Base-by-base conservation (phyloP, 129 eudicot genomes). In the Oenanthe sinensis region DNA sequence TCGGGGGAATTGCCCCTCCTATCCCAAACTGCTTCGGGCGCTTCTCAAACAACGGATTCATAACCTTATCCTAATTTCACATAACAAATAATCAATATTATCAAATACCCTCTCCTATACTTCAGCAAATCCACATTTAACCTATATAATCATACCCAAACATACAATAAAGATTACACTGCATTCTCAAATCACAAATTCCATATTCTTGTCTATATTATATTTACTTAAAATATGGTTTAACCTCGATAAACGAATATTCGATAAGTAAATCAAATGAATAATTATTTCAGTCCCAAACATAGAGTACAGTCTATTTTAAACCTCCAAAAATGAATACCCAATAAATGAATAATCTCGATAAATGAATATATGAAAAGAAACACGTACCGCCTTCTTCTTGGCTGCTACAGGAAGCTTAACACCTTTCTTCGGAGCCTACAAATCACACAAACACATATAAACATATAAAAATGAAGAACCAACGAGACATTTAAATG, bases 11-110 rank as follows among this genome's bases (percentile, higher is more conserved):
- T 7, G 97, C 97, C 10, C 97, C 97, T 26, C 97, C 98, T 9
- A 93, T 93, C 19, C 98, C 98, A 70, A 93, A 93, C 82, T 90
- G 93, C 85, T 90, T 90, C 5, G 96, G 89, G 43, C 98, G 78
- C 54, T 90, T 93, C 86, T 93, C 98, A 19, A 85, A 93, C 47
- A 93, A 82, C 4, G 98, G 98, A 55, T 93, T 93, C 78, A 77
- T 91, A 9, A 85, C 90, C 80, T 90, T 90, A 78, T 86, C 91
- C 86, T 90, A 44, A 55, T 55, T 55, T 22, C 65, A 55, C 30
- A 55, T n/a, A 0, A n/a, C 7, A 3, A 3, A 76, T 17, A 47
- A 17, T 37, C 13, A 36, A 63, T 8, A 28, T 10, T 7, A 14
- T 5, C 28, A 5, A 17, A 39, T 2, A 33, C 8, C 6, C 14